Percentiles rank a stretch among this genome's conserved stretches.
Conservation (phyloP, 2,329 filamentous ascomycete species). For the Penicillium oxalicum region DNA sequence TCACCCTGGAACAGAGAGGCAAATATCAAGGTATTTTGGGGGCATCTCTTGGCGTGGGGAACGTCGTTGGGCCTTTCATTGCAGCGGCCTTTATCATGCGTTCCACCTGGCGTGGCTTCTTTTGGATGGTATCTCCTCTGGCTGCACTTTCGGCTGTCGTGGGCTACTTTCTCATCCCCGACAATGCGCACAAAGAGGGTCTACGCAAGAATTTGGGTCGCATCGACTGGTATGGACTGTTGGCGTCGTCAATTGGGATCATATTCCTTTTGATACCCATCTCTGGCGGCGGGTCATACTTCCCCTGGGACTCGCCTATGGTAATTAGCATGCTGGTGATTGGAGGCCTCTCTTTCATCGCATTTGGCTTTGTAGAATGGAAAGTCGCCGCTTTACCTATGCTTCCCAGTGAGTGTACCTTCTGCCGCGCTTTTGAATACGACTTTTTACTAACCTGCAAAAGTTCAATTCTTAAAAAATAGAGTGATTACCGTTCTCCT, state of each 20-base stretch:
- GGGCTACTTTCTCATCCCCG: conserved; percentile 48
- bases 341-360: conserved; percentile 42
- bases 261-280: conserved; percentile 59
- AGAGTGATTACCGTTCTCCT: conserved; percentile 51
- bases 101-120: conserved; percentile 43
- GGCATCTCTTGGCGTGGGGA: conserved; percentile 41
- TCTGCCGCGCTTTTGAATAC: neutral
- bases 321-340: conserved; percentile 55
- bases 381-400: conserved; percentile 52
- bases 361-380: conserved; percentile 53
- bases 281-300: conserved; percentile 55
- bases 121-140: conserved; percentile 50
- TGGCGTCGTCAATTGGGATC: conserved; percentile 51
- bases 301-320: conserved; percentile 52
- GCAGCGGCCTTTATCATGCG: conserved; percentile 42
- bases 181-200: conserved; percentile 44
- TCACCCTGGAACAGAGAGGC: conserved; percentile 54
- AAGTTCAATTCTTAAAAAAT: conserved; percentile 49
- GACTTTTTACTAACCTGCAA: conserved; percentile 4
- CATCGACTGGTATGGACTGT: conserved; percentile 55
- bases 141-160: conserved; percentile 44
- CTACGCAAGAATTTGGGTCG: conserved; percentile 46
- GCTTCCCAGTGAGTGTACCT: conserved; percentile 42
- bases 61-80: conserved; percentile 44
- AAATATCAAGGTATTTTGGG: conserved; percentile 49